These are phyloP conservation scores for Suillus cothurnatus DNA, from an alignment of 768 basidiomycete genomes.

Conservation along the genomic window DNA sequence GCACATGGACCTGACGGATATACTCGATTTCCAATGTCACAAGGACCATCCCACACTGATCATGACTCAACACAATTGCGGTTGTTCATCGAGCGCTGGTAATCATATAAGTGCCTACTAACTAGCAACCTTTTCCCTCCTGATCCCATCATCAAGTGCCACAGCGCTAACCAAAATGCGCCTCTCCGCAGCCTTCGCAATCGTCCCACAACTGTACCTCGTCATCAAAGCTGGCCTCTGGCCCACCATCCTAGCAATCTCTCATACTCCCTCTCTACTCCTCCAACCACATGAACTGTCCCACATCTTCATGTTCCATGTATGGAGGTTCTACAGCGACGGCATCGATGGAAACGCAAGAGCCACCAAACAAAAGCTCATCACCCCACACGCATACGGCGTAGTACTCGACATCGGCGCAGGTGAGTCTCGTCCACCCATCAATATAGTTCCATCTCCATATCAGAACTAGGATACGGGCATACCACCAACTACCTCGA, in stretches of 20 bases:
- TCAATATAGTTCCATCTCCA: neutral
- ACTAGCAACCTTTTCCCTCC: neutral
- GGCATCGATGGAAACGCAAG: constrained; percentile 46
- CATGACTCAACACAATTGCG: neutral
- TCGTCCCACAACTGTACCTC: constrained; percentile 37
- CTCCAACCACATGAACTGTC: constrained; percentile 48
- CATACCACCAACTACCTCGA: constrained; percentile 67
- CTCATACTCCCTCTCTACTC: constrained; percentile 45
- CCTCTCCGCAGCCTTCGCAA: neutral
- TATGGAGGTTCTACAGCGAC: constrained; percentile 56
- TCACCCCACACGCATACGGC: constrained; percentile 57
- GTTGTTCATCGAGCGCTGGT: neutral
- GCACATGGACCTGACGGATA: neutral
- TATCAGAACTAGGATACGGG: constrained; percentile 48
- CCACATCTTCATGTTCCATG: constrained; percentile 55
- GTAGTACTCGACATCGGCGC: constrained; percentile 71
- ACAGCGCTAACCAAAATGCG: neutral
- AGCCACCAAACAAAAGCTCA: constrained; percentile 46
- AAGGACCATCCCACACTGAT: too few relatives aligned
- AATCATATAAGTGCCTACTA: neutral
- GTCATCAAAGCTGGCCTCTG: constrained; percentile 39
- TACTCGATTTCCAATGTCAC: too few relatives aligned
- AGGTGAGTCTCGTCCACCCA: constrained; percentile 39
- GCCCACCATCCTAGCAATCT: constrained; percentile 49
- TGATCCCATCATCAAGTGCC: neutral